phyloP scores from a whole-genome alignment of 2,329 filamentous ascomycete species.

The Fusarium stilboides region DNA sequence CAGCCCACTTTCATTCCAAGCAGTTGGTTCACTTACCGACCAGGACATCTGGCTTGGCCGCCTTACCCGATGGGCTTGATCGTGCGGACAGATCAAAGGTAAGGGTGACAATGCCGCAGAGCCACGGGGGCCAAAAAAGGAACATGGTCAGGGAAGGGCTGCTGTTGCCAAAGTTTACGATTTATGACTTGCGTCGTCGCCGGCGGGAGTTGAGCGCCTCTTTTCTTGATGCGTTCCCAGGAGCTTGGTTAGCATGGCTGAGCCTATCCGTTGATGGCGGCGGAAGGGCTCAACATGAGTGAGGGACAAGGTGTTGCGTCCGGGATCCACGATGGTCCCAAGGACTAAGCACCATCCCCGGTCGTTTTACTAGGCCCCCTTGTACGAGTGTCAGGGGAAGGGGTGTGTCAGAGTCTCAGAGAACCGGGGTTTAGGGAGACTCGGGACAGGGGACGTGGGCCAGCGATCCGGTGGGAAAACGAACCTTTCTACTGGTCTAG shows the following conservation, averaged over 20 bases:
- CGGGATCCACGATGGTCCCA: constrained; percentile 45
- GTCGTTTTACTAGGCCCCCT: constrained; percentile 20
- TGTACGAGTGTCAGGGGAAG: constrained; percentile 26
- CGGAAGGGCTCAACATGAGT: constrained; percentile 48
- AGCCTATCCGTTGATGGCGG: constrained; percentile 54
- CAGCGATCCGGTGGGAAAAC: constrained; percentile 31
- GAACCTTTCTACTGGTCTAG: constrained; percentile 26
- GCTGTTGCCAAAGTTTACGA: constrained; percentile 39
- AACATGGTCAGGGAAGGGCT: constrained; percentile 29
- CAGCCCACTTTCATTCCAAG: constrained; percentile 45
- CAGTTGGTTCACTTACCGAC: constrained; percentile 36
- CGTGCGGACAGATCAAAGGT: constrained; percentile 25
- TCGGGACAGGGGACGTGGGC: constrained; percentile 30
- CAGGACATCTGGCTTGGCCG: constrained; percentile 38
- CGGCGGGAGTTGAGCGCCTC: constrained; percentile 50
- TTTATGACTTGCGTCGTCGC: constrained; percentile 42
- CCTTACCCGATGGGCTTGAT: constrained; percentile 43
- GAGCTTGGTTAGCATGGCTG: constrained; percentile 54
- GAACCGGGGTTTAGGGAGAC: constrained; percentile 30
- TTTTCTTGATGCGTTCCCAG: constrained; percentile 50
- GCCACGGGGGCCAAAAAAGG: constrained; percentile 22
- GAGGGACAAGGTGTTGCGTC: constrained; percentile 31
- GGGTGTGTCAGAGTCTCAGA: constrained; percentile 35
- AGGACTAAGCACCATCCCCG: constrained; percentile 35
- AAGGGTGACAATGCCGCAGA: constrained; percentile 29